phyloP scores from a whole-genome alignment of 2,329 filamentous ascomycete species.

The Aspergillus hiratsukae region DNA sequence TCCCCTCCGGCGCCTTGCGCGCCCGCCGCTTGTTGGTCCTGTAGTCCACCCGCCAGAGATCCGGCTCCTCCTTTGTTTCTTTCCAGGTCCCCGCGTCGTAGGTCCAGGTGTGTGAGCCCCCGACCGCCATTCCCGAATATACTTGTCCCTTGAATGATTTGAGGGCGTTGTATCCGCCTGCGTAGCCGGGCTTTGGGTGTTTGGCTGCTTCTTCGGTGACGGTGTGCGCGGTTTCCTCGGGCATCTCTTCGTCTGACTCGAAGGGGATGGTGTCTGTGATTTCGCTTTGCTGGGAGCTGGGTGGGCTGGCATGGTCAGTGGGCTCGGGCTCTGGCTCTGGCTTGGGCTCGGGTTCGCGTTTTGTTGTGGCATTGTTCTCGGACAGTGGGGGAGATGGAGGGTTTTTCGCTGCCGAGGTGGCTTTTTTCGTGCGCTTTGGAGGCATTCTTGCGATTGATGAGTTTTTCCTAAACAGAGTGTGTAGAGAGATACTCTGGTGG shows the following conservation, averaged over 20 bases:
- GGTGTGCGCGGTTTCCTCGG: constrained; percentile 12
- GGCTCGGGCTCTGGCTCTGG: neutral
- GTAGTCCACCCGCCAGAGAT: constrained; percentile 33
- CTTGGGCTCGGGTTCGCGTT: neutral
- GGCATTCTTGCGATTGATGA: constrained; percentile 2
- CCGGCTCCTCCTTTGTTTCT: constrained; percentile 33
- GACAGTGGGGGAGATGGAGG: constrained; percentile 8
- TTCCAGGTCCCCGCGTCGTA: constrained; percentile 34
- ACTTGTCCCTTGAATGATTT: constrained; percentile 32
- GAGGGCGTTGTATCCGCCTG: constrained; percentile 27
- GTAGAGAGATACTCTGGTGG: no score
- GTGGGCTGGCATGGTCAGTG: neutral
- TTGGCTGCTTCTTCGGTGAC: constrained; percentile 1
- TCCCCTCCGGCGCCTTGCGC: constrained; percentile 29
- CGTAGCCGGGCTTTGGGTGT: constrained; percentile 1
- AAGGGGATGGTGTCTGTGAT: constrained; percentile 5
- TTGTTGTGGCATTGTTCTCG: constrained; percentile 5
- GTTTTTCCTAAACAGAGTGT: no score
- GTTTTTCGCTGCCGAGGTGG: neutral
- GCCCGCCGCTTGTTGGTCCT: constrained; percentile 27
- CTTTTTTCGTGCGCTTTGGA: constrained; percentile 2
- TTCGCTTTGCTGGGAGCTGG: neutral
- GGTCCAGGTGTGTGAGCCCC: constrained; percentile 35
- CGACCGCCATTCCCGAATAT: constrained; percentile 36
- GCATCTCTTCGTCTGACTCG: constrained; percentile 21